Base-by-base conservation (phyloP, 169 alveolate genomes). In the Eimeria necatrix region DNA sequence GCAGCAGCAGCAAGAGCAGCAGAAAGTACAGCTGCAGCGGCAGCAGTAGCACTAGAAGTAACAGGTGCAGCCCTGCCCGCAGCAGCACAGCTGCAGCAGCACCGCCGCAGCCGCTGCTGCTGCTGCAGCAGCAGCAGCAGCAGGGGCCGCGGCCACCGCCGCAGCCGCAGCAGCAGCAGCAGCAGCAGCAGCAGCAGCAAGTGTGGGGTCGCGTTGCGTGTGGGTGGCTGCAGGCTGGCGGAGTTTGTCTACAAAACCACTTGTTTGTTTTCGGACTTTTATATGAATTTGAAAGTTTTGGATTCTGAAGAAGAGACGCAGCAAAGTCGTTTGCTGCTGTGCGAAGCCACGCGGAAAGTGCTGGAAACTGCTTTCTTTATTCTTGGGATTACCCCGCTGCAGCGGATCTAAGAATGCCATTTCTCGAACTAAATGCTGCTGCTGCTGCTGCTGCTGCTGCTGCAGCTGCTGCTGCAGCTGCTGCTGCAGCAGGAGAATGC, bases 171-270 rank as follows among this genome's bases (percentile, higher is more conserved):
- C 16, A 51, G 48, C 20, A 24, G 81, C 22, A 78, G 68, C 41
- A 46, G 81, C 5, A 48, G 24, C 24, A 32, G 87, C n/a, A 46
- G 49, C 46, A 4, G 16, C 6, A 95, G 22, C 24, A 26, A 73
- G 49, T 92, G 41, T 16, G 59, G 8, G 14, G n/a, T 64, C 53
- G 60, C 46, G 48, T 64, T 22, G 60, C 26, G 41, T 70, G 51
- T 61, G 6, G 26, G n/a, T 7, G 74, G 41, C 32, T 41, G 22
- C 93, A 97, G 99, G 94, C 96, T 99, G 87, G 98, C 99, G 52
- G 99, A 99, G 86, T 98, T 97, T 94, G 97, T 98, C 89, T 99
- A 99, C 97, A 99, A 99, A 51, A 95, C 99, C 88, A 97, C 99
- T 41, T 98, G 98, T 51, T 97, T 95, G 74, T 98, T 99, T 93